Evolutionary conservation across 805 yeast genomes (phyloP).

Genomic region (Yarrowia sp.): DNA sequence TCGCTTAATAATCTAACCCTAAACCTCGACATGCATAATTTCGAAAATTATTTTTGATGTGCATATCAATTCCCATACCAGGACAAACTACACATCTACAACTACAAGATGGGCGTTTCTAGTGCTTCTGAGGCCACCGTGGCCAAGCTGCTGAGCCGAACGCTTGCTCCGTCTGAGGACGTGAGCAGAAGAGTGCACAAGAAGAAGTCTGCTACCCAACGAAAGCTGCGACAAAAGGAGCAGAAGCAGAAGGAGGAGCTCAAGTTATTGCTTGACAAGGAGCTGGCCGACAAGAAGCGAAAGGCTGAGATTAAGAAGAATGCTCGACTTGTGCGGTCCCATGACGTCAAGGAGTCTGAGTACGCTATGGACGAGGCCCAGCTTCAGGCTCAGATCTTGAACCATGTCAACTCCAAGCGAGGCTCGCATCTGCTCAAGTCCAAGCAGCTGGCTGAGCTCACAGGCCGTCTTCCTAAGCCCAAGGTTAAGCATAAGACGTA

Average conservation of each 20-base stretch:
- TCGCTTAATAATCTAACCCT: not conserved
- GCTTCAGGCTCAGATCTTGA: conserved; percentile 9
- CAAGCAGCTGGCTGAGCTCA: conserved; percentile 10
- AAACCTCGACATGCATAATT: conserved; percentile 2
- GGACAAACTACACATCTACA: not conserved
- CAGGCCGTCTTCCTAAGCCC: not conserved
- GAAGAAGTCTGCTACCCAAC: conserved; percentile 19
- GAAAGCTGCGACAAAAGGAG: conserved; percentile 8
- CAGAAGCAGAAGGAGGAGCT: conserved; percentile 11
- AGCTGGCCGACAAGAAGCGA: conserved; percentile 5
- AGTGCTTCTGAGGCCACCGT: conserved; percentile 24
- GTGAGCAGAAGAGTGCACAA: conserved; percentile 15
- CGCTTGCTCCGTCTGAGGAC: conserved; percentile 16
- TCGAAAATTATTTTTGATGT: conserved; percentile 13
- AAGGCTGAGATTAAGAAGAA: conserved; percentile 16
- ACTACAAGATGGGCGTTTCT: not conserved
- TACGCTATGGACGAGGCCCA: conserved; percentile 12
- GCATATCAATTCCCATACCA: not conserved
- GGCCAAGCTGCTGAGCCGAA: conserved; percentile 10
- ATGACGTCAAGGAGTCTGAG: conserved; percentile 20
- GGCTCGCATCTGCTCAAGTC: conserved; percentile 3
- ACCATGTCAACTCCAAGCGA: not conserved
- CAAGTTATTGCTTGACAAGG: conserved; percentile 1
- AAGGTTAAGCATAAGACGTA: not conserved
- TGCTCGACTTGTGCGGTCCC: not conserved